A percentile compares a stretch with the other conserved stretches of the same genome.
Conservation (phyloP, 2,329 filamentous ascomycete species). For the Aspergillus costaricaensis region DNA sequence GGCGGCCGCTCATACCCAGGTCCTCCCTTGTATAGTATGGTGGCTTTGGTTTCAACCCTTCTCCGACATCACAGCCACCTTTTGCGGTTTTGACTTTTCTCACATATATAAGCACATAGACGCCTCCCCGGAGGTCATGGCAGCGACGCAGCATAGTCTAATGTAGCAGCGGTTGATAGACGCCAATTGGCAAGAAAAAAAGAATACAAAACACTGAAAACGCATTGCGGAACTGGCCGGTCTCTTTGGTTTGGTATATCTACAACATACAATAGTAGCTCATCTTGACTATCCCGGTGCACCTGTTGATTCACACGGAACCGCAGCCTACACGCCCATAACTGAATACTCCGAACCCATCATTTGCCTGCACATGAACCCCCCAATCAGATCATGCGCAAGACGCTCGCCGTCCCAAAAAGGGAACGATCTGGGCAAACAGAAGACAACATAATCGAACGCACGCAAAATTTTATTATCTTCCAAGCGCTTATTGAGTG, state of each 20-base stretch:
- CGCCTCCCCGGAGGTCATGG: background rate
- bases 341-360: conserved; percentile 8
- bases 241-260: conserved; percentile 37
- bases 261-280: conserved; percentile 30
- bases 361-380: background rate
- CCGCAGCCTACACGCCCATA: conserved; percentile 2
- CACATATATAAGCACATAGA: conserved; percentile 5
- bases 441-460: conserved; percentile 6
- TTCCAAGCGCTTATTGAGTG: conserved; percentile 54
- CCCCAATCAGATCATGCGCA: conserved; percentile 1
- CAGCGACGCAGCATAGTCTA: background rate
- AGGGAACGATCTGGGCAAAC: conserved; percentile 10
- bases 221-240: conserved; percentile 29
- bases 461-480: conserved; percentile 14
- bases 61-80: background rate
- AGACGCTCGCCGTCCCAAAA: conserved; percentile 9
- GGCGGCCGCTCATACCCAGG: background rate
- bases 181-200: background rate
- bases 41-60: conserved; percentile 4
- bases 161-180: background rate
- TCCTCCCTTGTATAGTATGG: conserved; percentile 23
- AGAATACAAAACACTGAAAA: conserved; percentile 1
- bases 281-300: conserved; percentile 5
- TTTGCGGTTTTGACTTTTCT: conserved; percentile 8
- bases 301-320: conserved; percentile 4